Evolutionary conservation across 768 basidiomycete species (phyloP), one percentile per base, ranked within the genome.

Genomic region (Sarcodon aspratus): DNA sequence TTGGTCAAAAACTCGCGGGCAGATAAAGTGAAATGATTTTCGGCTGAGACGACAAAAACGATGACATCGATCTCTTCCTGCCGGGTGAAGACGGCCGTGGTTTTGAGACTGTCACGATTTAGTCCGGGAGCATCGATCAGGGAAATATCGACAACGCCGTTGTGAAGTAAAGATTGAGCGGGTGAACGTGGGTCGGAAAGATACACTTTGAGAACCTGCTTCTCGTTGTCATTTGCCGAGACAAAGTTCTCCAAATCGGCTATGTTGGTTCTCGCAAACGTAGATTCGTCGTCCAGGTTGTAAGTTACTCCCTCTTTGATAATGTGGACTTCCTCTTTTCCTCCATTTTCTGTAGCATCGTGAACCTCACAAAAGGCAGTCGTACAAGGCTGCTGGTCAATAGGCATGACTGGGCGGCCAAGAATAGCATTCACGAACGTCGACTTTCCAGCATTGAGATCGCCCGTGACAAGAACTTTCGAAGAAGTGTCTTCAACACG

Each of bases 1-100:
- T 80, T 90, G 71, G 71, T 77, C 44, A 99, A 75, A 74, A 99
- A 97, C 63, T 97, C 93, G 62, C 85, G 89, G 11, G 92, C 86
- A 4, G 92, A 95, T 15, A 94, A 75, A 0, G 96, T 99, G 64
- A 99, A 95, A 71, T 98, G 95, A 65, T 99, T 98, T 69, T 96
- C 94, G 3, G 96, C 92, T 0, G 89, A 92, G 45, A 96, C 93
- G 56, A 97, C 93, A 63, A 97, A 99, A 49, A 99, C 95, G 50
- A 99, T 80, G 18, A 99, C 95, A 62, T 99, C 96, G 42, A 99
- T 98, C 67, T 97, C 94, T 60, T 94, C 87, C 64, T 98, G 96
- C 13, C 92, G 87, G 33, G 94, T 79, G 57, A 99, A 98, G 46
- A 96, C 71, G 7, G 91, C 89, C 3, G 95, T 99, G 1, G 96